Conservation (phyloP, 352 stramenopile species). For the Pythium plurisporium region DNA sequence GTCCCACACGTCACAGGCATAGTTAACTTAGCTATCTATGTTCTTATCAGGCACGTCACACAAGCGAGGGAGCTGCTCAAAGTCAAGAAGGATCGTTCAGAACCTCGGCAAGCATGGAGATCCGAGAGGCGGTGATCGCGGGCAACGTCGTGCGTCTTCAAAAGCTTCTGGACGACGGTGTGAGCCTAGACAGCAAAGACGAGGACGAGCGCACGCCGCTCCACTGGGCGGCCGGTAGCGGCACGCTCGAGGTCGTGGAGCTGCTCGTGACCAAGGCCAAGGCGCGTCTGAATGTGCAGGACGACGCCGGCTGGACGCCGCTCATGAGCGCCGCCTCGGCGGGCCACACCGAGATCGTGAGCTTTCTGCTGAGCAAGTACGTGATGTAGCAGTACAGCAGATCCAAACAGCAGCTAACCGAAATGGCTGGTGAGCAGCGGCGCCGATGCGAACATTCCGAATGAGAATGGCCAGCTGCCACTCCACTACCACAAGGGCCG, state of each 20-base stretch:
- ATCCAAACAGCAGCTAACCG: too few relatives aligned
- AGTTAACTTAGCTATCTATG: not conserved
- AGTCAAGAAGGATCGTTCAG: not conserved
- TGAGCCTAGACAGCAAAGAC: slow-evolving; percentile 47
- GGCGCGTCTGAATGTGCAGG: slow-evolving; percentile 53
- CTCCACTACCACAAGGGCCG: slow-evolving; percentile 75
- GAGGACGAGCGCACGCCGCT: slow-evolving; percentile 68
- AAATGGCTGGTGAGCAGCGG: slow-evolving; percentile 39
- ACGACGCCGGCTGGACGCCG: slow-evolving; percentile 70
- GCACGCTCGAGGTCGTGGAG: slow-evolving; percentile 49
- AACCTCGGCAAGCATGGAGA: slow-evolving; percentile 4
- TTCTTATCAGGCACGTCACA: not conserved
- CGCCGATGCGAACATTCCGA: slow-evolving; percentile 58
- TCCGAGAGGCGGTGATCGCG: slow-evolving; percentile 7
- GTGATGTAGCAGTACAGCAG: too few relatives aligned
- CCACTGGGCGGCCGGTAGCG: slow-evolving; percentile 56
- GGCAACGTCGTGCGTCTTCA: slow-evolving; percentile 22
- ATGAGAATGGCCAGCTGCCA: slow-evolving; percentile 68
- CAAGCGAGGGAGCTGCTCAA: not conserved
- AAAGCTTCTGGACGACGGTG: slow-evolving; percentile 26
- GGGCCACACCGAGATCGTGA: slow-evolving; percentile 50
- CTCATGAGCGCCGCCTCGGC: slow-evolving; percentile 72
- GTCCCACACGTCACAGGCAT: slow-evolving; percentile 16
- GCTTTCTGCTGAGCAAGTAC: slow-evolving; percentile 52
- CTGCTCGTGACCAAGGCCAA: slow-evolving; percentile 40